phyloP scores from a whole-genome alignment of 805 yeast genomes.

The Metschnikowia drakensbergensis region DNA sequence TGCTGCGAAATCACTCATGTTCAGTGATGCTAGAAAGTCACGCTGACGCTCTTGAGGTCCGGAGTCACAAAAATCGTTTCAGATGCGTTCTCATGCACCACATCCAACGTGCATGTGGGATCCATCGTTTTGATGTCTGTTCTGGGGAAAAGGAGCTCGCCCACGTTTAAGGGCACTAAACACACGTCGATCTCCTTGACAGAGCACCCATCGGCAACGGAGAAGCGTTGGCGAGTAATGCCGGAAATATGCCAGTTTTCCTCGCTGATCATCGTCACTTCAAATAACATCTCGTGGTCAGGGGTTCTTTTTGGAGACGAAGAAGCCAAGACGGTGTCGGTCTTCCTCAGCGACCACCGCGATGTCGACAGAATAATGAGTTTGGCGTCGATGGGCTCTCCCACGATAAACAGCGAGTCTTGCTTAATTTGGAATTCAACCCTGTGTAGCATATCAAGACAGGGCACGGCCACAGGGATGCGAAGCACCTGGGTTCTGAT shows the following conservation, averaged over 20 bases:
- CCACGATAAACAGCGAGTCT: conserved; percentile 50
- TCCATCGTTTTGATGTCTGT: conserved; percentile 39
- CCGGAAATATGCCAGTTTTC: conserved; percentile 87
- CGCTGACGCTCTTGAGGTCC: conserved; percentile 57
- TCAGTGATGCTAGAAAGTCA: conserved; percentile 42
- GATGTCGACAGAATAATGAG: conserved; percentile 43
- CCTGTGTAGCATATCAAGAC: conserved; percentile 55
- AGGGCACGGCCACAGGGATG: conserved; percentile 62
- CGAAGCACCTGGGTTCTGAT: conserved; percentile 20
- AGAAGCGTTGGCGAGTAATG: conserved; percentile 50
- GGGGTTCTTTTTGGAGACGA: conserved; percentile 11
- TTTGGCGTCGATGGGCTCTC: conserved; percentile 53
- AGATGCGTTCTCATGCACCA: conserved; percentile 63
- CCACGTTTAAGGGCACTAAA: conserved; percentile 72
- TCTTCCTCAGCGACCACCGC: conserved; percentile 36
- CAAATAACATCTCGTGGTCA: conserved; percentile 28
- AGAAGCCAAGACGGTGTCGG: conserved; percentile 7
- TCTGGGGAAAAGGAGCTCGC: conserved; percentile 66
- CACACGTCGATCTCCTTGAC: conserved; percentile 35
- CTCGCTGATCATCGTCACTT: conserved; percentile 46
- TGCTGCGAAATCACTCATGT: conserved; percentile 1
- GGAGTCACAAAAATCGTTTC: conserved; percentile 72
- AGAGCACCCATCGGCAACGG: conserved; percentile 24
- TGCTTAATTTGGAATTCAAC: conserved; percentile 41
- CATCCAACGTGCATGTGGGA: conserved; percentile 45